Conservation (phyloP, 176 grass and related monocot species). For the Rhynchospora breviuscula region DNA sequence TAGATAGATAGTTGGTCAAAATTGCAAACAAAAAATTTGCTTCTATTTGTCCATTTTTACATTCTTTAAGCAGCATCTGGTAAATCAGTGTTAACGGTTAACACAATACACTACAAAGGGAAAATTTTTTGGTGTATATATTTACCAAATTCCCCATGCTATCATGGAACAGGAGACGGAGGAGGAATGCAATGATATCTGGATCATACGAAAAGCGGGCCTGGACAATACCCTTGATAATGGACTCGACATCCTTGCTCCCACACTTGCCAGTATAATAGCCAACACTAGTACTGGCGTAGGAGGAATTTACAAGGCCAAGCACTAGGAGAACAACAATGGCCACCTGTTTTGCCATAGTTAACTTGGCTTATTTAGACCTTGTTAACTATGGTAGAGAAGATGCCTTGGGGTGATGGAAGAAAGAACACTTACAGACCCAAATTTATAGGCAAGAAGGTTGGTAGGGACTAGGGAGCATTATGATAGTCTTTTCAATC, state of each 20-base stretch:
- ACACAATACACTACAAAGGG: neutral
- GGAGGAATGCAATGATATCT: slow-evolving; percentile 15
- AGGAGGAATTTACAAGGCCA: neutral
- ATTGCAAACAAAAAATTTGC: too few species aligned
- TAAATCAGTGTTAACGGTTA: too few species aligned
- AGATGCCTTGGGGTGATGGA: neutral
- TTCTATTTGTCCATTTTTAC: too few species aligned
- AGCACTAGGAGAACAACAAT: neutral
- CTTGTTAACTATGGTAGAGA: neutral
- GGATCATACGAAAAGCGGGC: slow-evolving; percentile 18
- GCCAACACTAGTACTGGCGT: neutral
- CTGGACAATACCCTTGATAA: slow-evolving; percentile 9
- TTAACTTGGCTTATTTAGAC: neutral
- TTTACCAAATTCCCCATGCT: slow-evolving; percentile 16
- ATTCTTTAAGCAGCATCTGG: too few species aligned
- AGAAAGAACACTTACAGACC: neutral
- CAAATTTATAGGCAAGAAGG: neutral
- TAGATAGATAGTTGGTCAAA: neutral
- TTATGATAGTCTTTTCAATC: neutral
- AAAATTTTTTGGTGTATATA: neutral
- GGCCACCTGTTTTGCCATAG: neutral
- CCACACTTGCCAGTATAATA: slow-evolving; percentile 33
- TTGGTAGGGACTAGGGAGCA: neutral
- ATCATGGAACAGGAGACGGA: slow-evolving; percentile 36
- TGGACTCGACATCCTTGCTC: slow-evolving; percentile 20